Conservation (phyloP, 192 early-diverging fungal genomes). For the Backusella westeae region DNA sequence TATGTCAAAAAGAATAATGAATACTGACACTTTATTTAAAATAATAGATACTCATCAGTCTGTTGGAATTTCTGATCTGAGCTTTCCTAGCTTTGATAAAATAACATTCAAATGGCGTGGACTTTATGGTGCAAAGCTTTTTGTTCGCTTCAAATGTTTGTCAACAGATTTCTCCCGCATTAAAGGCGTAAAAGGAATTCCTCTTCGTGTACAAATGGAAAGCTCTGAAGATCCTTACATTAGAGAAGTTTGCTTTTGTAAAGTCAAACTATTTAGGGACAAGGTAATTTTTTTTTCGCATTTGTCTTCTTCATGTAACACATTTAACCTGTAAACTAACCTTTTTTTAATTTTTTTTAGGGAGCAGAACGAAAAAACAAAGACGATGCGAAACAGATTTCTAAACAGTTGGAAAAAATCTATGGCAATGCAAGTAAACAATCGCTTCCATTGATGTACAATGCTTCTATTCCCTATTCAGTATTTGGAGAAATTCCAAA, state of each 20-base stretch:
- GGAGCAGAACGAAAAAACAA: conserved; percentile 78
- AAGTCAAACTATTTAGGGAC: conserved; percentile 62
- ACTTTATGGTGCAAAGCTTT: conserved; percentile 55
- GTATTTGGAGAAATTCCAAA: conserved; percentile 26
- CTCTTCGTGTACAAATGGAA: conserved; percentile 51
- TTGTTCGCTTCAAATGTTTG: conserved; percentile 68
- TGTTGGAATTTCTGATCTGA: conserved; percentile 15
- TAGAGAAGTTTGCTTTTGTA: conserved; percentile 56
- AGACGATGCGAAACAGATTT: conserved; percentile 69
- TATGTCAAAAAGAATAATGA: background rate
- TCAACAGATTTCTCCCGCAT: conserved; percentile 76
- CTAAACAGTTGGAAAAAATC: conserved; percentile 62
- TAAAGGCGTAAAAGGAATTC: conserved; percentile 75
- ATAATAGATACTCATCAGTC: conserved; percentile 23
- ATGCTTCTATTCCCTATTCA: conserved; percentile 14
- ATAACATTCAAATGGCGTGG: conserved; percentile 72
- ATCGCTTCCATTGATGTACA: conserved; percentile 23
- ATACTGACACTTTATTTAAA: background rate
- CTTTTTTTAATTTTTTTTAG: conserved; percentile 18
- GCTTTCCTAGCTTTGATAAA: conserved; percentile 55
- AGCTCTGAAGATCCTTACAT: background rate
- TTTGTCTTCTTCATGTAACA: background rate
- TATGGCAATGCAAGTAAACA: conserved; percentile 31
- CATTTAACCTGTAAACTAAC: background rate
- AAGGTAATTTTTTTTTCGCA: conserved; percentile 14